Conservation (phyloP, 768 basidiomycete genomes). For the Suillus lakei region DNA sequence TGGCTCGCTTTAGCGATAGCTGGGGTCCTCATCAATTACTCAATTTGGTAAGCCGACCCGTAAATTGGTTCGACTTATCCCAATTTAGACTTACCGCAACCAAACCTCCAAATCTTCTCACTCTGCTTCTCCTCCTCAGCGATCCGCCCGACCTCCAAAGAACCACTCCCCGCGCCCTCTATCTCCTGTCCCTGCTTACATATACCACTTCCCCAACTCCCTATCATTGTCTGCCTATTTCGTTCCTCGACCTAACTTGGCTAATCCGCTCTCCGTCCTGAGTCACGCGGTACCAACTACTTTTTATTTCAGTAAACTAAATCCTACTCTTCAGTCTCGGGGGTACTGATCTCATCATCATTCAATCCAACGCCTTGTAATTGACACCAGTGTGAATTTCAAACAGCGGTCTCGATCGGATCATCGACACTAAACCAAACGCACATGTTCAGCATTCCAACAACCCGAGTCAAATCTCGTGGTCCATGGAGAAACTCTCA, state of each 20-base stretch:
- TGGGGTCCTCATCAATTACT: constrained; percentile 32
- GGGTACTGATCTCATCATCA: no score
- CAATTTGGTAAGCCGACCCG: constrained; percentile 7
- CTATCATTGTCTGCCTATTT: constrained; percentile 1
- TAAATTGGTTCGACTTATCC: constrained; percentile 9
- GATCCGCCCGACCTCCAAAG: constrained; percentile 37
- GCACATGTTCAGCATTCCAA: background rate
- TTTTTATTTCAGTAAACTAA: no score
- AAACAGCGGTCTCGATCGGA: constrained; percentile 5
- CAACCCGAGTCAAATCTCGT: background rate
- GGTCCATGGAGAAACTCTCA: background rate
- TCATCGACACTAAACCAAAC: constrained; percentile 1
- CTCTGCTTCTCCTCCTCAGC: constrained; percentile 20
- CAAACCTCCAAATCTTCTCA: constrained; percentile 12
- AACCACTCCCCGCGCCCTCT: constrained; percentile 13
- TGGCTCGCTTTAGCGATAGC: constrained; percentile 29
- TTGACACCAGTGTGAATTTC: no score
- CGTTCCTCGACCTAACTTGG: no score
- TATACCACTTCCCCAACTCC: constrained; percentile 5
- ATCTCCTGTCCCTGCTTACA: constrained; percentile 24
- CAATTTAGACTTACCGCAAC: constrained; percentile 18
- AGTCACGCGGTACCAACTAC: no score
- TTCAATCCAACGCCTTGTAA: no score
- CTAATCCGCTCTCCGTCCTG: no score
- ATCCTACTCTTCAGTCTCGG: no score